These are phyloP conservation scores for Naganishia cerealis DNA, from an alignment of 1,284 basidiomycete species.

Conservation along the genomic window DNA sequence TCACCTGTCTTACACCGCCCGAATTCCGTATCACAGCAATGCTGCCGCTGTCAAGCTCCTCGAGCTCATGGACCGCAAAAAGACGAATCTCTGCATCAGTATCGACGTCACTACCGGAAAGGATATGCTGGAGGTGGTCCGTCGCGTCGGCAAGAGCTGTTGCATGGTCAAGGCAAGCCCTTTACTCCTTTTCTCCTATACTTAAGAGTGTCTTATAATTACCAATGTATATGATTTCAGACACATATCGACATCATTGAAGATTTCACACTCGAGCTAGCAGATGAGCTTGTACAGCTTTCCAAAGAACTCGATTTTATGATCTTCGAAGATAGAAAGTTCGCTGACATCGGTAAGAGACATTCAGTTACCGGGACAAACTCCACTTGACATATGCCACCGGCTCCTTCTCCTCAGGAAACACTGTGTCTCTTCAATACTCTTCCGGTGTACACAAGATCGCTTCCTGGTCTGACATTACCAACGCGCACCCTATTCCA, in stretches of 20 bases:
- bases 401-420: slow-evolving; percentile 62
- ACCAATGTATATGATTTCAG: slow-evolving; percentile 55
- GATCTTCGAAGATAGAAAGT: slow-evolving; percentile 98
- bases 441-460: slow-evolving; percentile 90
- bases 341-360: slow-evolving; percentile 89
- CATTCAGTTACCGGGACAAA: background rate
- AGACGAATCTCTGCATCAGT: slow-evolving; percentile 74
- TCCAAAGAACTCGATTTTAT: slow-evolving; percentile 85
- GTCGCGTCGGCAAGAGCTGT: slow-evolving; percentile 81
- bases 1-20: slow-evolving; percentile 63
- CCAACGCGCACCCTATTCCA: slow-evolving; percentile 92
- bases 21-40: slow-evolving; percentile 66
- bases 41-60: slow-evolving; percentile 75
- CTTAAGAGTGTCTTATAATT: background rate
- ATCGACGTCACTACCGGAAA: slow-evolving; percentile 85
- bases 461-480: slow-evolving; percentile 93
- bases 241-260: slow-evolving; percentile 96
- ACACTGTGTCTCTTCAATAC: slow-evolving; percentile 95
- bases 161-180: slow-evolving; percentile 85
- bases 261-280: slow-evolving; percentile 78
- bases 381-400: background rate
- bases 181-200: background rate
- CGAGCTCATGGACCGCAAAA: slow-evolving; percentile 80
- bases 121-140: slow-evolving; percentile 81
- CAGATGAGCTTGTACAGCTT: slow-evolving; percentile 69